Evolutionary conservation across 805 yeast species (phyloP).

Genomic region (Lipomyces orientalis): DNA sequence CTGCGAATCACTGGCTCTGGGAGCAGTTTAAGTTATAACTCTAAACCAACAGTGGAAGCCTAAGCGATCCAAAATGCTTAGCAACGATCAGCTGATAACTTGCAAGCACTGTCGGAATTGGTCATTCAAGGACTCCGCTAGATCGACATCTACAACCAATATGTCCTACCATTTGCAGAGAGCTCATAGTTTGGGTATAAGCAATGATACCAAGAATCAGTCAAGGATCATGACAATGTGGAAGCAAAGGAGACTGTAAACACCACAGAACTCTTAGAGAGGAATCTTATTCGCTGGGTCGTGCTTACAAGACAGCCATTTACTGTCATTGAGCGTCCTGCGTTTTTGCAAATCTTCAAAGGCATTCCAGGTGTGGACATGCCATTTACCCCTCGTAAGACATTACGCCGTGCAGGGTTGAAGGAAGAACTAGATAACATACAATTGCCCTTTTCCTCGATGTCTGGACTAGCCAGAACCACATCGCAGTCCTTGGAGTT

Average conservation of each 20-base stretch:
- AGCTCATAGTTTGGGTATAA: neutral
- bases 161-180: neutral
- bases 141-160: neutral
- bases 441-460: neutral
- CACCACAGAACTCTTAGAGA: too few relatives aligned
- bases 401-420: neutral
- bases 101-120: constrained; percentile 1
- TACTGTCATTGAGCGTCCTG: constrained; percentile 1
- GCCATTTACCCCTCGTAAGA: constrained; percentile 1
- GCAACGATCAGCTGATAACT: neutral
- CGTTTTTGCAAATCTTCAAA: constrained; percentile 4
- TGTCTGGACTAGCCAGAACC: constrained; percentile 9
- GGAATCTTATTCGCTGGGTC: too few relatives aligned
- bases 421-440: constrained; percentile 1
- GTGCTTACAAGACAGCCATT: neutral
- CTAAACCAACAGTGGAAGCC: constrained; percentile 1
- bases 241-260: neutral
- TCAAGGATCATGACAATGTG: neutral
- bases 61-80: too few relatives aligned
- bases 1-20: constrained; percentile 1
- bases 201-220: neutral
- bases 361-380: constrained; percentile 2
- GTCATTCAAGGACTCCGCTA: neutral
- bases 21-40: neutral
- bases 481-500: neutral